Base-by-base conservation (phyloP, 2,329 filamentous ascomycete species). In the Zymoseptoria brevis region DNA sequence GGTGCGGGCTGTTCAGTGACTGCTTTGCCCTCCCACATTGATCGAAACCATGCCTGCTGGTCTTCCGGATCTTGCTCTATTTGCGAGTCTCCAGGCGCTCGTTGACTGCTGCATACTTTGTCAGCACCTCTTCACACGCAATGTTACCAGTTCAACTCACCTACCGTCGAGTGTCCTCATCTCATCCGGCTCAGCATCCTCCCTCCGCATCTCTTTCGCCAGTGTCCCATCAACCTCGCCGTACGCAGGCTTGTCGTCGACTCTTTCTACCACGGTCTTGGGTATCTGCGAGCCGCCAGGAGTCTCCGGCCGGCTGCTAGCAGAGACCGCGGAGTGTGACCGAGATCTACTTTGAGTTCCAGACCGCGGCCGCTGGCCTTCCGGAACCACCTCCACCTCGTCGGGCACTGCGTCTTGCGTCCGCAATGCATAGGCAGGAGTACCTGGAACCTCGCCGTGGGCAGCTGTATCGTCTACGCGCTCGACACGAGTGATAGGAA, bases 401-500 rank as follows among this genome's bases (percentile, higher is more conserved):
- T 87, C 83, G 4, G 84, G 84, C 5, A 86, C 83, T 26, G 83
- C 83, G 69, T 86, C 84, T 64, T 80, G 77, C 21, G 71, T 75
- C 62, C 83, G 76, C 67, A 80, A 78, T n/a, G 81, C 77, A 70
- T 84, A 86, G 57, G 83, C 83, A 19, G 76, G 71, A 26, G 83
- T 86, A 8, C 83, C 83, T 3, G 84, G 84, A 3, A 85, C 77
- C 69, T 86, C 83, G 67, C 84, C 84, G 67, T 86, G 77, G 62
- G 78, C 77, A 13, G 82, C 80, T 60, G 74, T 71, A 66, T 83
- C 78, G 69, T 87, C 84, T 50, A 86, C 81, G 67, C 81, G 80
- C 72, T 87, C 84, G 24, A 86, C 82, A 62, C 83, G 77, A n/a
- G 83, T 86, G 55, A 79, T 77, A 24, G 84, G 84, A 57, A 85